Evolutionary conservation across 352 stramenopile genomes (phyloP).

Genomic region (Pythium monospermum): DNA sequence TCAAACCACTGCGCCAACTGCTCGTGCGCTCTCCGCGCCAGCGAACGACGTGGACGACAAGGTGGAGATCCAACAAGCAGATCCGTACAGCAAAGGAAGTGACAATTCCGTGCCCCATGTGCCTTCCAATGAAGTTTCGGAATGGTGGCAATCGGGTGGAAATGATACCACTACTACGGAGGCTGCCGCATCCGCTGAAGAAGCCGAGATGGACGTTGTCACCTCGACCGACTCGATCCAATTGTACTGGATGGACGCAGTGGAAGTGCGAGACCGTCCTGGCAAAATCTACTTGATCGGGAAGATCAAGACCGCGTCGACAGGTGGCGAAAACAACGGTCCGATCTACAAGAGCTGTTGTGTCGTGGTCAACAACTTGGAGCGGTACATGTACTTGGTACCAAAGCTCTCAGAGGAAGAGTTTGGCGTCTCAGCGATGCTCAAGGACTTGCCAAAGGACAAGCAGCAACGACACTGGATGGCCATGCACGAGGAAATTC

Average conservation of each 20-base stretch:
- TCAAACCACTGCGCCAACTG: constrained; percentile 58
- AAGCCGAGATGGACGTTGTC: constrained; percentile 27
- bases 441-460: constrained; percentile 90
- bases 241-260: constrained; percentile 97
- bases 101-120: constrained; percentile 35
- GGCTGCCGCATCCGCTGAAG: constrained; percentile 20
- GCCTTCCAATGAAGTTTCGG: constrained; percentile 81
- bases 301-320: constrained; percentile 81
- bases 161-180: constrained; percentile 16
- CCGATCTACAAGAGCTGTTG: constrained; percentile 92
- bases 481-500: constrained; percentile 87
- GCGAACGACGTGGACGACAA: background rate
- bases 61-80: constrained; percentile 21
- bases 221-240: constrained; percentile 71
- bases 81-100: constrained; percentile 1
- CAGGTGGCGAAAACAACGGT: constrained; percentile 24
- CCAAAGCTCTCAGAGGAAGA: constrained; percentile 23
- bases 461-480: constrained; percentile 87
- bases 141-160: constrained; percentile 73
- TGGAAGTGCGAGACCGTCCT: constrained; percentile 91
- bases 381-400: constrained; percentile 95
- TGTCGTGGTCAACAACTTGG: constrained; percentile 93
- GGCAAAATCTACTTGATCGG: constrained; percentile 98
- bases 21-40: constrained; percentile 40
- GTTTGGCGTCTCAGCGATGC: constrained; percentile 31